Base-by-base conservation (phyloP, 208 protist genomes). In the Leishmania arabica region DNA sequence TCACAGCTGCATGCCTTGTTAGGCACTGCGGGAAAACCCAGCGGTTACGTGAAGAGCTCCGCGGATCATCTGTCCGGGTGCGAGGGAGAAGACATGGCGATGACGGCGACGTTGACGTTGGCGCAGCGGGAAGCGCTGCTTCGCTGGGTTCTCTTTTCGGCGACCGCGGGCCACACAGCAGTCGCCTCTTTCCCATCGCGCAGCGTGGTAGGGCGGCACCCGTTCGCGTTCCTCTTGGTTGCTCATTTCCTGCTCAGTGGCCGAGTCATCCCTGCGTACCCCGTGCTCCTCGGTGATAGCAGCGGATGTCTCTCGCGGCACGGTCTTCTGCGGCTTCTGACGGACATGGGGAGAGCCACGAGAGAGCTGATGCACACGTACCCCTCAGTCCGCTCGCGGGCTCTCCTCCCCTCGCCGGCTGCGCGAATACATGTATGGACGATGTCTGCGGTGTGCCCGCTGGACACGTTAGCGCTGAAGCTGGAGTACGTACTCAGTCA, bases 211-310 rank as follows among this genome's bases (percentile, higher is more conserved):
- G 45, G 69, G 54, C 74, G n/a, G 15, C 76, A 85, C 31, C 82
- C 77, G 21, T 85, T 85, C 45, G 77, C 82, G 1, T 74, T 82
- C 45, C 77, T 85, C n/a, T 60, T 85, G n/a, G 76, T 85, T 21
- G 54, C 49, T 0, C 37, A 69, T 13, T 81, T 72, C n/a, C 27
- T 79, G 40, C 65, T 85, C 17, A 70, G 72, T 47, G 71, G 82
- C 31, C 77, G 78, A 17, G 69, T 85, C 47, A 77, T 51, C 5
- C 82, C 82, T 15, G n/a, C 24, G 11, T 85, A 75, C 64, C 76
- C 82, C 0, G 34, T 65, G 2, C 42, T 56, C 40, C 42, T 53
- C 51, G 53, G 37, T n/a, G 31, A 71, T 27, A 34, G 45, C 60
- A 66, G 45, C 56, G 62, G 62, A 19, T 17, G 11, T 15, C 58